Conservation (phyloP, 768 basidiomycete genomes). For the Leccinum disarticulatum region DNA sequence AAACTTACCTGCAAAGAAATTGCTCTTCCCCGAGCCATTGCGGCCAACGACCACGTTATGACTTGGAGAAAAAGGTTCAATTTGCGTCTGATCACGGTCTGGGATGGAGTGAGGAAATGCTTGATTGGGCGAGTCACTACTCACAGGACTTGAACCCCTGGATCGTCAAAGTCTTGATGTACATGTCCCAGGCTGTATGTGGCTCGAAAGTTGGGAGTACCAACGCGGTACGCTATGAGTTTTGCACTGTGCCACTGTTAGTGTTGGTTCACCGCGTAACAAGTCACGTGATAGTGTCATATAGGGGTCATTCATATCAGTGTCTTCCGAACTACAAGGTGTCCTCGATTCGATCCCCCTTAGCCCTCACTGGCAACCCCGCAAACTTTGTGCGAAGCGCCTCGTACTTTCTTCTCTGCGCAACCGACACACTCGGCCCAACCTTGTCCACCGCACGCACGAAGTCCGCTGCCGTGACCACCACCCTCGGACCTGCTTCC, state of each 20-base stretch:
- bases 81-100: slow-evolving; percentile 88
- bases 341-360: slow-evolving; percentile 25
- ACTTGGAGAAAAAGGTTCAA: slow-evolving; percentile 90
- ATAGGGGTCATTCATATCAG: neutral
- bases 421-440: slow-evolving; percentile 77
- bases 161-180: slow-evolving; percentile 86
- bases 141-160: slow-evolving; percentile 98
- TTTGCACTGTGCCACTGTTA: too few relatives aligned
- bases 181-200: slow-evolving; percentile 51
- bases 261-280: slow-evolving; percentile 14
- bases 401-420: slow-evolving; percentile 84
- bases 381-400: slow-evolving; percentile 79
- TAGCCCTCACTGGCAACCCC: slow-evolving; percentile 62
- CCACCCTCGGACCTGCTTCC: slow-evolving; percentile 1
- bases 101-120: slow-evolving; percentile 9
- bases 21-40: slow-evolving; percentile 98
- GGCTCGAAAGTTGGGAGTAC: neutral
- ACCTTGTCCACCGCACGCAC: slow-evolving; percentile 73
- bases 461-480: slow-evolving; percentile 71
- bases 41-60: slow-evolving; percentile 97
- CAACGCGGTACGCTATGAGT: too few relatives aligned
- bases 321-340: neutral
- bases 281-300: slow-evolving; percentile 18
- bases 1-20: slow-evolving; percentile 88
- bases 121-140: slow-evolving; percentile 22